These are phyloP conservation scores for Fusarium sp. DNA, from an alignment of 2,329 filamentous ascomycete genomes.

Conservation along the genomic window DNA sequence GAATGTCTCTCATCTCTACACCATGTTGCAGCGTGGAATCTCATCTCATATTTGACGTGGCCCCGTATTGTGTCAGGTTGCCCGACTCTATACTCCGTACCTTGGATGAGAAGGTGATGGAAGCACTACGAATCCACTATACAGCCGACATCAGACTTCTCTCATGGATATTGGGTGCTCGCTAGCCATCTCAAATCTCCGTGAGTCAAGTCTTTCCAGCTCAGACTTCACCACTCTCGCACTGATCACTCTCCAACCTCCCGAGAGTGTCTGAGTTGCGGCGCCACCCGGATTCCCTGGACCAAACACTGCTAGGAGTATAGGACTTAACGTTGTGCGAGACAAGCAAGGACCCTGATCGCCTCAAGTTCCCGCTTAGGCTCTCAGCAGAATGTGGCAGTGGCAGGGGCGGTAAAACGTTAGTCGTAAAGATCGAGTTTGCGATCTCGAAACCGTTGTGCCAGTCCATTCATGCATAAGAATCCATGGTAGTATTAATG, in stretches of 20 bases:
- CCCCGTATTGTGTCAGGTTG: constrained; percentile 24
- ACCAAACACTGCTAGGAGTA: constrained; percentile 69
- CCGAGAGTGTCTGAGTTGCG: constrained; percentile 74
- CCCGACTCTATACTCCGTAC: not conserved
- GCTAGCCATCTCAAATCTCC: constrained; percentile 7
- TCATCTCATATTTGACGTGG: constrained; percentile 23
- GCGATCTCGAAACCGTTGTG: too few species aligned
- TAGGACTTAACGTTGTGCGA: constrained; percentile 69
- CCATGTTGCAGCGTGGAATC: constrained; percentile 10
- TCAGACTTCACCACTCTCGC: constrained; percentile 55
- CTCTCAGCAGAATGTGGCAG: constrained; percentile 64
- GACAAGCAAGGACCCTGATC: constrained; percentile 67
- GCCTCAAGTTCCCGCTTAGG: constrained; percentile 65
- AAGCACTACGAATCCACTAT: constrained; percentile 18
- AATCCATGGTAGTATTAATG: too few species aligned
- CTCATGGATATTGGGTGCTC: not conserved
- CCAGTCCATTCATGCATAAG: too few species aligned
- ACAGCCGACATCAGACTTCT: not conserved
- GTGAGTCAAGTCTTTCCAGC: constrained; percentile 6
- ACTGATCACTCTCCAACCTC: constrained; percentile 68
- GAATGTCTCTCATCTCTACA: constrained; percentile 14
- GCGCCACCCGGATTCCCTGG: constrained; percentile 69
- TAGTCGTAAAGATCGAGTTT: too few species aligned
- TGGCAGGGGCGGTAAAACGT: not conserved
- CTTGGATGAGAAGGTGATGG: constrained; percentile 17